phyloP scores from a whole-genome alignment of 179 eudicot species.

The Actinidia arguta region DNA sequence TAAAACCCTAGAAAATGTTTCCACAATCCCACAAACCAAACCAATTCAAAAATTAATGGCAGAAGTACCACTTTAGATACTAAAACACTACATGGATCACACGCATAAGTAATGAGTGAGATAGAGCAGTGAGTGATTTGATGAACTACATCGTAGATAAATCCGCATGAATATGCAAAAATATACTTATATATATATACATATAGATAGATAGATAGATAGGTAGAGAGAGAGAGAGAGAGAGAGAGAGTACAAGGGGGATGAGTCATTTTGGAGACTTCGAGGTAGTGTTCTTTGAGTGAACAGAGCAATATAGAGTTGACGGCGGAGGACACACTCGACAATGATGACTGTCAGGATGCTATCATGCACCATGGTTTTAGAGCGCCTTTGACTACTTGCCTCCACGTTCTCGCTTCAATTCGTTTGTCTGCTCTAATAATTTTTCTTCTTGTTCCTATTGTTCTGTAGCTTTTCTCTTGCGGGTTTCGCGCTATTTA shows the following conservation, averaged over 20 bases:
- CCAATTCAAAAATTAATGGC: background rate
- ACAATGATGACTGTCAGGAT: slow-evolving; percentile 30
- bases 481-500: too few species aligned
- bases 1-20: background rate
- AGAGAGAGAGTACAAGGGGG: too few species aligned
- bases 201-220: background rate
- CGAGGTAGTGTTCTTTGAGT: slow-evolving; percentile 86
- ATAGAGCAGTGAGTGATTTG: background rate
- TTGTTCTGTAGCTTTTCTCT: too few species aligned
- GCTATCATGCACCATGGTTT: slow-evolving; percentile 48
- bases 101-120: background rate
- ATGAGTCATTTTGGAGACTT: slow-evolving; percentile 88
- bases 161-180: too few species aligned
- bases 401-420: slow-evolving; percentile 53
- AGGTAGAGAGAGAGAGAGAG: background rate
- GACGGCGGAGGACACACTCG: slow-evolving; percentile 58
- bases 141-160: slow-evolving; percentile 19
- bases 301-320: slow-evolving; percentile 74
- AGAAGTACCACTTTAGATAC: background rate
- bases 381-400: slow-evolving; percentile 32
- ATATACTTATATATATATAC: background rate
- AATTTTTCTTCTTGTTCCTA: too few species aligned
- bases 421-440: too few species aligned
- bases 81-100: background rate
- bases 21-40: background rate